phyloP scores from a whole-genome alignment of 2,329 filamentous ascomycete genomes.

The Venturia nashicola region DNA sequence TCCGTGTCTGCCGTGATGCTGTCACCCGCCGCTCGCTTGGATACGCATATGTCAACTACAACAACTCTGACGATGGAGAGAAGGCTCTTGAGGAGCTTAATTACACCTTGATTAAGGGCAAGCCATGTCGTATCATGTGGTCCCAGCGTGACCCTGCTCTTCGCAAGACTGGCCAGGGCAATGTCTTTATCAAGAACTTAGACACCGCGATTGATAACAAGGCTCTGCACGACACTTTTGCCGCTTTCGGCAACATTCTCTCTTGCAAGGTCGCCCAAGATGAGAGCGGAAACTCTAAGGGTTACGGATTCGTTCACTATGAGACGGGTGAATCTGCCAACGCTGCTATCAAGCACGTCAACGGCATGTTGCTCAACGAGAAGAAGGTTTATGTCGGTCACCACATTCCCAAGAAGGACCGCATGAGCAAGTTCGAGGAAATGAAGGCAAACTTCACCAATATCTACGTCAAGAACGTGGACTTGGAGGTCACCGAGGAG shows the following conservation, averaged over 20 bases:
- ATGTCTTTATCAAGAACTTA: slow-evolving; percentile 99
- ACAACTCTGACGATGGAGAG: slow-evolving; percentile 90
- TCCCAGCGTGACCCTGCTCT: slow-evolving; percentile 98
- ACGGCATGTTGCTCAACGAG: slow-evolving; percentile 99
- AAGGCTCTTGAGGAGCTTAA: slow-evolving; percentile 98
- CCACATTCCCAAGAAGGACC: slow-evolving; percentile 99
- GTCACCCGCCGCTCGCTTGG: slow-evolving; percentile 97
- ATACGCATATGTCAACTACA: slow-evolving; percentile 99
- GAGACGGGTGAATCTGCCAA: slow-evolving; percentile 96
- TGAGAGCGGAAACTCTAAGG: slow-evolving; percentile 92
- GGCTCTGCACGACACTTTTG: slow-evolving; percentile 96
- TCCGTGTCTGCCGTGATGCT: slow-evolving; percentile 98
- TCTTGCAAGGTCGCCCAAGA: slow-evolving; percentile 99
- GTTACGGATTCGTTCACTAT: slow-evolving; percentile 98
- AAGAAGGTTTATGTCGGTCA: slow-evolving; percentile 99
- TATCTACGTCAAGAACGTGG: slow-evolving; percentile 98
- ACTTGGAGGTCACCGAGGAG: slow-evolving; percentile 72
- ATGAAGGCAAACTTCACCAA: slow-evolving; percentile 99
- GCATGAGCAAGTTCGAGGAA: slow-evolving; percentile 99
- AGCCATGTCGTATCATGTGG: slow-evolving; percentile 99
- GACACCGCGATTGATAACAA: slow-evolving; percentile 99
- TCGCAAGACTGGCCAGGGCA: slow-evolving; percentile 97
- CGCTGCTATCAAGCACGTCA: slow-evolving; percentile 98
- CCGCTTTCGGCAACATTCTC: slow-evolving; percentile 96
- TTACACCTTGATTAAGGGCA: slow-evolving; percentile 98